Base-by-base conservation (phyloP, 768 basidiomycete species). In the Lactarius indigo region DNA sequence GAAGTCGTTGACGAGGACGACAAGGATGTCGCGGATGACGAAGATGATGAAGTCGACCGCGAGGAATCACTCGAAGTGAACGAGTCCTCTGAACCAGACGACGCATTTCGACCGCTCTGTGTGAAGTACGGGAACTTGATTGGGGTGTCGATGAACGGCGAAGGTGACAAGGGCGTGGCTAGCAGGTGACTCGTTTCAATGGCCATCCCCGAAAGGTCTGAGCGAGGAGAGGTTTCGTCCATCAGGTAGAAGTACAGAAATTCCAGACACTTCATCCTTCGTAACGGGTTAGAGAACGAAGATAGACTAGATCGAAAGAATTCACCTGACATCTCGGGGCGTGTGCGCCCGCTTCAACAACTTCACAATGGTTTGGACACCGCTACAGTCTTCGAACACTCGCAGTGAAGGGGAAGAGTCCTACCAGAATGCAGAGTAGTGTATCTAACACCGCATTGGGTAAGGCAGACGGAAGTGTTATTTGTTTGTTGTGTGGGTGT, bases 161-260 rank as follows among this genome's bases (percentile, higher is more conserved):
- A 73, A 61, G 63, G 70, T 20, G 79, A 72, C n/a, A 77, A 70
- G 0, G 80, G 79, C 13, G 75, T 72, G 5, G 75, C 70, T 6
- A 83, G 82, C 4, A 79, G 79, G n/a, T 75, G 75, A 47, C 79
- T 79, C 39, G 76, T 75, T 17, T 69, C 59, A 20, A 66, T 47
- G 55, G 70, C 62, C 44, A 65, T 68, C 52, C 58, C 64, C 4
- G 70, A 65, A 26, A 69, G 64, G 44, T 55, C 61, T 71, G 68
- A 12, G 69, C 57, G 69, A 28, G 76, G 62, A 7, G 78, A 74
- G 1, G 84, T 85, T 74, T 97, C 95, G 66, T 96, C 95, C 55
- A 96, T 81, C 8, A 98, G 82, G 75, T 98, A 98, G 76, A 96
- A 97, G 76, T 96, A 96, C 18, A 98, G 78, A 72, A 97, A 95